Conservation (phyloP, 2,329 filamentous ascomycete genomes). For the Nakataea oryzae region DNA sequence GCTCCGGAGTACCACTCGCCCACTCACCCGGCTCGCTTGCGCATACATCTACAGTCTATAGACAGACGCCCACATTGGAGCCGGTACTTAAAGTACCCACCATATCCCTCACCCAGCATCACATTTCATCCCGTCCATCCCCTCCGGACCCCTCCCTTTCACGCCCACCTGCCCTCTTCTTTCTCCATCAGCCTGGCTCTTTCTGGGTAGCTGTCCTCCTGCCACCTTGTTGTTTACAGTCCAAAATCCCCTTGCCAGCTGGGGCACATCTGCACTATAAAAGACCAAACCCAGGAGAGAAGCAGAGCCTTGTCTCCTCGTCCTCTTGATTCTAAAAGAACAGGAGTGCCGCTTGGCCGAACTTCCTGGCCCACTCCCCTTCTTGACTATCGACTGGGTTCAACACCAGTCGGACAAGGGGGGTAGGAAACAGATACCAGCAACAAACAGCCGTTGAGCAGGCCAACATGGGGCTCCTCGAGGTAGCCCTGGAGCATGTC, state of each 20-base stretch:
- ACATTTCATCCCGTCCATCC: neutral
- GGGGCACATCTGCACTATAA: too few species aligned
- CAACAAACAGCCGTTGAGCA: neutral
- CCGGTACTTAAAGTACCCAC: neutral
- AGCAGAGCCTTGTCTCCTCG: too few species aligned
- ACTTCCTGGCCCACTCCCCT: neutral
- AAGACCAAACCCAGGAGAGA: too few species aligned
- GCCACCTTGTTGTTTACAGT: neutral
- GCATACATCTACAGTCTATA: neutral
- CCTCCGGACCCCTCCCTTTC: neutral
- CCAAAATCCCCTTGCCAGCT: neutral
- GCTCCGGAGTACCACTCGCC: neutral
- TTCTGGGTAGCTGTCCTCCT: neutral
- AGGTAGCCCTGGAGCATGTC: conserved; percentile 31
- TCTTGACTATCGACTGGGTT: neutral
- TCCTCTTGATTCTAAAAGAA: neutral
- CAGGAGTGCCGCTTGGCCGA: neutral
- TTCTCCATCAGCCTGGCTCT: neutral
- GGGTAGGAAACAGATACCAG: neutral
- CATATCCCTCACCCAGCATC: neutral
- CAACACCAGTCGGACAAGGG: neutral
- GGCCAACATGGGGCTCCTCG: conserved; percentile 37
- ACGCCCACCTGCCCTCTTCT: too few species aligned
- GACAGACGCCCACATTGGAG: neutral
- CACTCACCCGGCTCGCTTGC: neutral